Evolutionary conservation across 2,329 filamentous ascomycete species (phyloP), one percentile per base, ranked within the genome.

Genomic region (Beauveria sp.): DNA sequence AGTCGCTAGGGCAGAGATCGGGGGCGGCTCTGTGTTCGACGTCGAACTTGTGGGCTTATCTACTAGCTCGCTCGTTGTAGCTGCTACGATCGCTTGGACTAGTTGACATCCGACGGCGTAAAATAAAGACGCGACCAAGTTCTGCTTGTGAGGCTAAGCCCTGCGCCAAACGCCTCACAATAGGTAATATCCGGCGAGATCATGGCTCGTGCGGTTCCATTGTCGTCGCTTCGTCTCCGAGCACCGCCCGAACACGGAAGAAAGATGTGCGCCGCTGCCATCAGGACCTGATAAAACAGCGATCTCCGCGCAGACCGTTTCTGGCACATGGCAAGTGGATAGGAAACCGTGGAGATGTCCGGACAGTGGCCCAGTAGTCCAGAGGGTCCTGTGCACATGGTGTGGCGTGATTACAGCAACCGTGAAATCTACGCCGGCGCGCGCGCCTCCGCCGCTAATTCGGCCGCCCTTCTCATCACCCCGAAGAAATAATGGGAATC

Each of bases 271-370:
- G 34, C 34, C 12, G 34, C 34, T 37, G 34, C 34, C 12, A 37
- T 37, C 34, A 37, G 34, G 34, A 37, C 34, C 34, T 37, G 34
- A 2, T 37, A 16, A 16, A 37, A 37, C 34, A 37, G 34, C 12
- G 34, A 47, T 47, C 40, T 43, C 40, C 44, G 44, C 24, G 44
- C n/a, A 47, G 44, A 47, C 20, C 20, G 22, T 47, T 10, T 44
- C 14, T 22, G 28, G 54, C 54, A 56, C 54, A 56, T 56, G 54
- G 54, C 54, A 40, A 47, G 54, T 56, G 54, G 54, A 20, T 56
- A 48, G 34, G 6, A 34, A 56, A 22, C 9, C 16, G 41, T 28
- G 20, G 20, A 55, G n/a, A 14, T 34, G 18, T 14, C 30, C 4
- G 5, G 34, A 55, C 34, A 18, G 12, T n/a, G 51, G 30, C 24